Base-by-base conservation (phyloP, 441 rosid species). In the Mallotus repandus region DNA sequence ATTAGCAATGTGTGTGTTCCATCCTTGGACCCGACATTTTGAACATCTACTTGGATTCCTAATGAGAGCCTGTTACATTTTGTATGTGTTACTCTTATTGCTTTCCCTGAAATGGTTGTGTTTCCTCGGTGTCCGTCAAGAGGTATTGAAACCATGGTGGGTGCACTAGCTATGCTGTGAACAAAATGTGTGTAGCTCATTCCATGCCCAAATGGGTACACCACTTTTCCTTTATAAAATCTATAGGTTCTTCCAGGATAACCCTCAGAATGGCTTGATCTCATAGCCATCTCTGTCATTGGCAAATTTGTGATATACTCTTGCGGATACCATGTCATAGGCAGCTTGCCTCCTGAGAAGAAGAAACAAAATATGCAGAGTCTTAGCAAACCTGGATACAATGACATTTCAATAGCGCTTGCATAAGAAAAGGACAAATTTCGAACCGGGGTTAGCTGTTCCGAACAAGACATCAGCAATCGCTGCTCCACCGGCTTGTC, bases 241-340 rank as follows among this genome's bases (percentile, higher is more conserved):
- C 96, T 83, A 74, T 95, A 95, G 32, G 97, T 95, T 73, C 99
- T 84, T 65, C 99, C 99, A 0, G 97, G 97, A 75, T 87, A 88
- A 22, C 77, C 80, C 38, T 73, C 86, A 3, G 87, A 81, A 11
- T 54, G 72, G 79, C 80, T 83, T 3, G 98, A 61, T 53, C 97
- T 74, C 99, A 95, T 95, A 0, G 84, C 85, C 99, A 95, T 92
- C 67, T 86, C 78, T 0, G 98, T 92, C 99, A 95, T 95, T 1
- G 96, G 93, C 11, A 95, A 75, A 72, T 88, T 86, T 8, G 80
- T 54, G 3, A 91, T 57, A 48, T 93, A 95, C 0, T 86, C 94
- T 66, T 95, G 93, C 22, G 94, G 98, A 76, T 95, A 93, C 99
- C 99, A 95, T n/a, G 99, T 95, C 97, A 92, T 89, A 0, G 99